Conservation (phyloP, 192 early-diverging fungal genomes). For the Radiomyces spectabilis region DNA sequence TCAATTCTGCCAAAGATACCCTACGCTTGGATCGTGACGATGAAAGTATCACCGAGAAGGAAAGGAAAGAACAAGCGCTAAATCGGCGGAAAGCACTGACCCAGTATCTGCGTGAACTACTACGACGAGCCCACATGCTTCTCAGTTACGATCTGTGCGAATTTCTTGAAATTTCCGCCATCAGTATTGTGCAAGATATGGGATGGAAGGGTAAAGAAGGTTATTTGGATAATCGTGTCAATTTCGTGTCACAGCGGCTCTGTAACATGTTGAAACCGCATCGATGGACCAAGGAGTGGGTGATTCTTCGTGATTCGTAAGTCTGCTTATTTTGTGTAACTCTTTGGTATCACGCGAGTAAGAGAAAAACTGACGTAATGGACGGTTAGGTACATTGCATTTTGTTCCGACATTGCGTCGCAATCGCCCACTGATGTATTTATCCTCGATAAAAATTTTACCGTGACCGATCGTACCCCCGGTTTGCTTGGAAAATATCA, state of each 20-base stretch:
- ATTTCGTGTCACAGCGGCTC: conserved; percentile 22
- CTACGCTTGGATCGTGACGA: conserved; percentile 2
- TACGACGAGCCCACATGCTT: conserved; percentile 55
- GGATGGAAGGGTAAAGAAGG: conserved; percentile 85
- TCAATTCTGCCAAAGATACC: conserved; percentile 12
- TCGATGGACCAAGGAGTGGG: conserved; percentile 61
- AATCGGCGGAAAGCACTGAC: conserved; percentile 51
- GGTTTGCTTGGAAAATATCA: conserved; percentile 29
- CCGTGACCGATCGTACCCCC: conserved; percentile 2
- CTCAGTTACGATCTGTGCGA: conserved; percentile 65
- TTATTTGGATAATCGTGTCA: conserved; percentile 57
- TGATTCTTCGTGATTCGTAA: conserved; percentile 63
- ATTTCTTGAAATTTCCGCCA: conserved; percentile 68
- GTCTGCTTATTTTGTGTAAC: neutral
- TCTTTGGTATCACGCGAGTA: neutral
- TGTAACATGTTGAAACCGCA: conserved; percentile 12
- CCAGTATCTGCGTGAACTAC: conserved; percentile 47
- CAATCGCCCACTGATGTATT: conserved; percentile 38
- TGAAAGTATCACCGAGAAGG: conserved; percentile 10
- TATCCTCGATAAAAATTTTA: conserved; percentile 41
- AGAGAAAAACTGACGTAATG: too few species aligned
- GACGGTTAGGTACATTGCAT: conserved; percentile 37
- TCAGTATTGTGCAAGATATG: conserved; percentile 69
- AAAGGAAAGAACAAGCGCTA: conserved; percentile 35
- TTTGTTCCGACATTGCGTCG: conserved; percentile 36